phyloP scores from a whole-genome alignment of 495 filamentous ascomycete species.

The Podospora anserina region DNA sequence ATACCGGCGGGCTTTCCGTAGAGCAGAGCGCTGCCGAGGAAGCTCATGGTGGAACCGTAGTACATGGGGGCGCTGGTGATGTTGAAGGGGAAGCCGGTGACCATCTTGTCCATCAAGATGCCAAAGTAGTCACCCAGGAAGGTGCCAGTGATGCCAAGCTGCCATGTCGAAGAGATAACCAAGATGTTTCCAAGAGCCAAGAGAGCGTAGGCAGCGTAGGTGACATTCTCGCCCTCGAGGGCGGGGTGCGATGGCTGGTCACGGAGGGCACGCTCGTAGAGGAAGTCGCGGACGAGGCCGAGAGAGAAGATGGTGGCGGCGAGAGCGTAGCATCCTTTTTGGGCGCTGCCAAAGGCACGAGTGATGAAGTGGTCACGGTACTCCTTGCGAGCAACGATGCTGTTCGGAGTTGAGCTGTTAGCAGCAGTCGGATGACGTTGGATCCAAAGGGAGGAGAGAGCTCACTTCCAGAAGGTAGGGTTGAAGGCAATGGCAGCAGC shows the following conservation, averaged over 20 bases:
- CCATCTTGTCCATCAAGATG: conserved; percentile 91
- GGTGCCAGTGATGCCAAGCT: conserved; percentile 91
- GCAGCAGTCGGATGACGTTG: conserved; percentile 6
- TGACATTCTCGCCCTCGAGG: conserved; percentile 51
- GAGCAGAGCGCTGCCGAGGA: conserved; percentile 83
- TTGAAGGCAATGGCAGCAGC: conserved; percentile 68
- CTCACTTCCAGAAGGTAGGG: conserved; percentile 78
- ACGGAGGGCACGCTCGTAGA: conserved; percentile 70
- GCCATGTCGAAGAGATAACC: conserved; percentile 84
- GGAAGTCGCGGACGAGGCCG: conserved; percentile 78
- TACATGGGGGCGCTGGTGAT: conserved; percentile 94
- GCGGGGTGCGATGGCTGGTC: conserved; percentile 72
- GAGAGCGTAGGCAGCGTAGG: conserved; percentile 61
- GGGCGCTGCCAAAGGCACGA: conserved; percentile 76
- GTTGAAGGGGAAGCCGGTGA: conserved; percentile 95
- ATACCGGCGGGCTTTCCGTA: conserved; percentile 88
- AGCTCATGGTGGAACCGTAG: conserved; percentile 87
- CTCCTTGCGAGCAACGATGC: conserved; percentile 71
- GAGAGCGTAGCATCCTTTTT: conserved; percentile 86
- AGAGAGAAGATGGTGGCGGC: conserved; percentile 85
- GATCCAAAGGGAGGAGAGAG: not conserved
- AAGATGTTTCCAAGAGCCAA: conserved; percentile 76
- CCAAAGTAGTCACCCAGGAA: conserved; percentile 98
- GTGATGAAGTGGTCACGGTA: conserved; percentile 88
- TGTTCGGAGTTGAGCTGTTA: conserved; percentile 33